phyloP scores from a whole-genome alignment of 176 grass and related monocot genomes.

The Avena insularis region DNA sequence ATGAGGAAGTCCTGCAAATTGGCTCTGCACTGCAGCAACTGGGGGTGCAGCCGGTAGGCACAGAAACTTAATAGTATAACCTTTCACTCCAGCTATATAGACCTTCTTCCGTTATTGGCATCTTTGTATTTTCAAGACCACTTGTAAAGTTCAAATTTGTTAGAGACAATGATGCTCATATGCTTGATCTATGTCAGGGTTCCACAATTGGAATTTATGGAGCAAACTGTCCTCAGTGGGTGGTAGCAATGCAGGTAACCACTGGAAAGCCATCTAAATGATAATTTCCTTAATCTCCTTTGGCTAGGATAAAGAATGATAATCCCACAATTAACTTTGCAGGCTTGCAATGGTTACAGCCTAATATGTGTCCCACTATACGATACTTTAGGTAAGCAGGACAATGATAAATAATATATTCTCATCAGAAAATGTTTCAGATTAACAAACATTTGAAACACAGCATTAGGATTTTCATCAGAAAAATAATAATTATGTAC shows the following conservation, averaged over 20 bases:
- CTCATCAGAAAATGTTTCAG: constrained; percentile 17
- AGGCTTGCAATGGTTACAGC: constrained; percentile 96
- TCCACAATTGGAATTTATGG: constrained; percentile 86
- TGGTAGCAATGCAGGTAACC: constrained; percentile 85
- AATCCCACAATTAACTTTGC: constrained; percentile 36
- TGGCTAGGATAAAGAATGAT: constrained; percentile 30
- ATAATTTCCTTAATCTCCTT: constrained; percentile 20
- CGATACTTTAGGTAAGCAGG: constrained; percentile 79
- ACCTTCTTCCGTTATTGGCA: background rate
- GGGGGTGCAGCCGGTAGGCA: constrained; percentile 72
- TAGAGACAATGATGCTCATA: constrained; percentile 19
- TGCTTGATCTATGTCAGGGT: constrained; percentile 55
- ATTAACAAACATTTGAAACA: constrained; percentile 26
- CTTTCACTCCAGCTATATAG: background rate
- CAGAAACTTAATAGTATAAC: background rate
- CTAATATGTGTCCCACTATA: constrained; percentile 90
- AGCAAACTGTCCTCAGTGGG: constrained; percentile 95
- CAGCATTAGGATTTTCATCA: background rate
- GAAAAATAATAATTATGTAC: background rate
- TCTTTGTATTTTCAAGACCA: constrained; percentile 19
- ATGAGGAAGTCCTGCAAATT: constrained; percentile 81
- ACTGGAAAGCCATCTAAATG: background rate
- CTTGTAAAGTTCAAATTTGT: constrained; percentile 13
- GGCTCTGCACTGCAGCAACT: constrained; percentile 72
- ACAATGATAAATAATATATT: constrained; percentile 10